Evolutionary conservation across 345 rosid species (phyloP).

Genomic region (Eucalyptus erythrocorys): DNA sequence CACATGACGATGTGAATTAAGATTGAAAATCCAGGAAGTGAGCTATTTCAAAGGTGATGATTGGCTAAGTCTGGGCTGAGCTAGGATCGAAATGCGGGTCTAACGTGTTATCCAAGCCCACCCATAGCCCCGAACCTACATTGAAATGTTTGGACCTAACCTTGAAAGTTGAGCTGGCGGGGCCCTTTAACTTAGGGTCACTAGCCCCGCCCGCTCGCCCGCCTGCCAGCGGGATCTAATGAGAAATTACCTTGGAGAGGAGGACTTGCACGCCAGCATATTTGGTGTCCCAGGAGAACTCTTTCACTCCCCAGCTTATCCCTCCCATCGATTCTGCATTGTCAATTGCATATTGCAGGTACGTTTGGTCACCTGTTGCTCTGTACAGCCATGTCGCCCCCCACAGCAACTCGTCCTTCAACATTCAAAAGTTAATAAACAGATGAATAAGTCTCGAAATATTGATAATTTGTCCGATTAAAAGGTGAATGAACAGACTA

Average conservation of each 20-base stretch:
- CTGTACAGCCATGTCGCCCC: slow-evolving; percentile 69
- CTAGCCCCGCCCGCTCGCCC: neutral
- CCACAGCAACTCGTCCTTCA: slow-evolving; percentile 85
- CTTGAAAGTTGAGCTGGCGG: neutral
- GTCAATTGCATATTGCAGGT: slow-evolving; percentile 53
- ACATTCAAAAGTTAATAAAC: neutral
- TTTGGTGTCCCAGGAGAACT: slow-evolving; percentile 93
- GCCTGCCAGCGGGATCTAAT: neutral
- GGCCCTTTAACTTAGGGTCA: neutral
- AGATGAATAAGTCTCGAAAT: neutral
- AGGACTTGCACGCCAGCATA: slow-evolving; percentile 86
- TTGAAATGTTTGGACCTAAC: neutral
- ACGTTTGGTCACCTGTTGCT: slow-evolving; percentile 53
- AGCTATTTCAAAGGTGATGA: neutral
- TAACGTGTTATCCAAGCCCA: neutral
- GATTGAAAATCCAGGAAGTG: neutral
- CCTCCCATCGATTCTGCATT: slow-evolving; percentile 81
- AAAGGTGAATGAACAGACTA: too few species aligned
- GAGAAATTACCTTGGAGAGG: slow-evolving; percentile 41
- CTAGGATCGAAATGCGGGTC: neutral
- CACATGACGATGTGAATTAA: neutral
- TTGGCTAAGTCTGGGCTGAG: neutral
- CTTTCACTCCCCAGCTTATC: slow-evolving; percentile 82
- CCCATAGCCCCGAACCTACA: neutral
- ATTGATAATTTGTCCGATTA: neutral